Evolutionary conservation across 2,329 filamentous ascomycete species (phyloP).

Genomic region (Colletotrichum eremochloae): DNA sequence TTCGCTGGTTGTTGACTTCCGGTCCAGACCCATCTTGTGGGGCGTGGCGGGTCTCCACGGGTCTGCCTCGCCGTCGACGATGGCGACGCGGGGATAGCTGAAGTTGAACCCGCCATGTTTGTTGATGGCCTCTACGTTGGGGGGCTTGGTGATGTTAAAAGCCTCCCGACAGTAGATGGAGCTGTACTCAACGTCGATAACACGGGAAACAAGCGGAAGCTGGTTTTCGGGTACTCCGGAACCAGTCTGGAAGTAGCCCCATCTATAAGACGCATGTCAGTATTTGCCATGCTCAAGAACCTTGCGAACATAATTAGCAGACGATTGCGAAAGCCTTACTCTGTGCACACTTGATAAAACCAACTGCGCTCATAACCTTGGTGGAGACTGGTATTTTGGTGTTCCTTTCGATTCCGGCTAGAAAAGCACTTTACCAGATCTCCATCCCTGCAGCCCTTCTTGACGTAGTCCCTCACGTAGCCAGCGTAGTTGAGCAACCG

Average conservation of each 20-base stretch:
- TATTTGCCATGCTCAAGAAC: background rate
- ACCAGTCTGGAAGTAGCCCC: constrained; percentile 84
- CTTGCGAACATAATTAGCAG: background rate
- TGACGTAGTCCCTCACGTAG: constrained; percentile 52
- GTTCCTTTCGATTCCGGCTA: constrained; percentile 41
- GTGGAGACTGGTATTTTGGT: constrained; percentile 44
- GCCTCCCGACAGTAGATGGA: constrained; percentile 73
- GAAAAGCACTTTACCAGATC: constrained; percentile 51
- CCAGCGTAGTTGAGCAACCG: constrained; percentile 67
- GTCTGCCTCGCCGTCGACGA: constrained; percentile 82
- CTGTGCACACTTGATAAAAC: constrained; percentile 68
- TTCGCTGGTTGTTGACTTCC: constrained; percentile 72
- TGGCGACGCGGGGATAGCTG: constrained; percentile 80
- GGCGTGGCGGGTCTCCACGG: constrained; percentile 84
- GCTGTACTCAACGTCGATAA: constrained; percentile 73
- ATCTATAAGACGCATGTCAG: constrained; percentile 59
- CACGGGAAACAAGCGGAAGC: constrained; percentile 79
- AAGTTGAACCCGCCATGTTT: constrained; percentile 81
- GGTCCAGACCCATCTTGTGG: constrained; percentile 72
- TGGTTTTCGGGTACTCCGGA: constrained; percentile 74
- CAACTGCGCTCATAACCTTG: constrained; percentile 55
- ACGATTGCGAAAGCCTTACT: constrained; percentile 55
- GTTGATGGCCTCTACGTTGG: constrained; percentile 78
- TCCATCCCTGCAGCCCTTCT: constrained; percentile 45
- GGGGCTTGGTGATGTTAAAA: constrained; percentile 76